Evolutionary conservation across 2,329 filamentous ascomycete genomes (phyloP).

Genomic region (Fusarium sp.): DNA sequence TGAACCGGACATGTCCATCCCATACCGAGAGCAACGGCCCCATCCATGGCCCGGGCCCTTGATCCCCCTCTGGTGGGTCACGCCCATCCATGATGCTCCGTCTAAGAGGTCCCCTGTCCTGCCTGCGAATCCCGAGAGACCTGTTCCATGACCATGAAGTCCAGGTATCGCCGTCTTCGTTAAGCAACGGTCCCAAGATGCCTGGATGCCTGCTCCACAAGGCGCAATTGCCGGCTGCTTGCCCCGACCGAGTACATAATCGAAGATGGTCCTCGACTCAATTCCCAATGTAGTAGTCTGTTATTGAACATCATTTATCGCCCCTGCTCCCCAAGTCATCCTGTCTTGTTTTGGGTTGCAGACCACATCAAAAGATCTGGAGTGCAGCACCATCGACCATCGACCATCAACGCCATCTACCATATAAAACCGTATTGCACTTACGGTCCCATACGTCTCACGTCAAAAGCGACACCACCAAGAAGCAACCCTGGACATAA

Average conservation of each 20-base stretch:
- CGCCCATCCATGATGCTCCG: conserved; percentile 38
- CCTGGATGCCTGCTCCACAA: conserved; percentile 38
- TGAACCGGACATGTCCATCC: conserved; percentile 34
- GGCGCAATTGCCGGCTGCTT: conserved; percentile 42
- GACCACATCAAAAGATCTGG: conserved; percentile 35
- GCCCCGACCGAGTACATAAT: conserved; percentile 51
- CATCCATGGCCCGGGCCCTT: conserved; percentile 35
- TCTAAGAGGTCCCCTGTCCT: conserved; percentile 37
- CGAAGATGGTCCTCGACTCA: conserved; percentile 47
- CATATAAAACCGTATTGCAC: conserved; percentile 11
- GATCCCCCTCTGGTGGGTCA: conserved; percentile 37
- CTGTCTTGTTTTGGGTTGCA: conserved; percentile 28
- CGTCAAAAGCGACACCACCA: conserved; percentile 29
- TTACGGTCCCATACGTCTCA: conserved; percentile 15
- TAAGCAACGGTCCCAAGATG: conserved; percentile 31
- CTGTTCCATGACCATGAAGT: conserved; percentile 40
- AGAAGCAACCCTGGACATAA: conserved; percentile 26
- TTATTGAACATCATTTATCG: conserved; percentile 41
- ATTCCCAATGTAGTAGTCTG: conserved; percentile 50
- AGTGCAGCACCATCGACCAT: conserved; percentile 24
- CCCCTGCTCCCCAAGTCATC: conserved; percentile 31
- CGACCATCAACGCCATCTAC: conserved; percentile 1
- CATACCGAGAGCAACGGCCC: conserved; percentile 25
- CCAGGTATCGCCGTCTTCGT: conserved; percentile 42
- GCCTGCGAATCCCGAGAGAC: conserved; percentile 36